phyloP scores from a whole-genome alignment of 352 stramenopile genomes.

The Phytophthora constricta region DNA sequence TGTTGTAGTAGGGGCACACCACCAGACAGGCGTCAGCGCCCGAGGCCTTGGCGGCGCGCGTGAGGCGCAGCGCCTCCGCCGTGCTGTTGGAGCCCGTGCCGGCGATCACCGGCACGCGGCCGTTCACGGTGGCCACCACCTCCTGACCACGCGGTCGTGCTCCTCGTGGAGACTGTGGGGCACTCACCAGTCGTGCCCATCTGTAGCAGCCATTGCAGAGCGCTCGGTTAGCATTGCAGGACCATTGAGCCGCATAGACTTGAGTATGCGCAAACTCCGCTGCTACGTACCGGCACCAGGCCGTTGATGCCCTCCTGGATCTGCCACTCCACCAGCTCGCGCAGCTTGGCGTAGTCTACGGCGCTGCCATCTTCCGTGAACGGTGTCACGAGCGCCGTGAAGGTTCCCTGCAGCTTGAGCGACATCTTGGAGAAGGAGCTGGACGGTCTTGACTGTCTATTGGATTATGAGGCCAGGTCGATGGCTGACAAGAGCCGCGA shows the following conservation, averaged over 20 bases:
- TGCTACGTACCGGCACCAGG: slow-evolving; percentile 89
- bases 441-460: slow-evolving; percentile 32
- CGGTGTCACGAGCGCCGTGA: slow-evolving; percentile 96
- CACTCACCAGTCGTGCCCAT: slow-evolving; percentile 98
- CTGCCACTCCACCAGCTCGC: slow-evolving; percentile 93
- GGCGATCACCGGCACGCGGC: slow-evolving; percentile 94
- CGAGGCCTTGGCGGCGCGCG: slow-evolving; percentile 89
- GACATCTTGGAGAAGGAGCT: slow-evolving; percentile 32
- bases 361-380: slow-evolving; percentile 91
- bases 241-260: no score
- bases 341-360: slow-evolving; percentile 94
- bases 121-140: slow-evolving; percentile 82
- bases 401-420: slow-evolving; percentile 78
- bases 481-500: not conserved
- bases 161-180: slow-evolving; percentile 95
- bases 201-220: slow-evolving; percentile 33
- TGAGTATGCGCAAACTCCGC: no score
- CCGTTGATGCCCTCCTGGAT: slow-evolving; percentile 95
- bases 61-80: slow-evolving; percentile 84
- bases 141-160: slow-evolving; percentile 94
- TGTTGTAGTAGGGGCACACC: slow-evolving; percentile 99
- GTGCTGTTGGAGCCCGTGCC: slow-evolving; percentile 97
- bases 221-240: slow-evolving; percentile 11
- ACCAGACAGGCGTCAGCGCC: slow-evolving; percentile 95
- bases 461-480: slow-evolving; percentile 31